These are phyloP conservation scores for Neurospora sp. DNA, from an alignment of 495 filamentous ascomycete genomes.

Conservation along the genomic window DNA sequence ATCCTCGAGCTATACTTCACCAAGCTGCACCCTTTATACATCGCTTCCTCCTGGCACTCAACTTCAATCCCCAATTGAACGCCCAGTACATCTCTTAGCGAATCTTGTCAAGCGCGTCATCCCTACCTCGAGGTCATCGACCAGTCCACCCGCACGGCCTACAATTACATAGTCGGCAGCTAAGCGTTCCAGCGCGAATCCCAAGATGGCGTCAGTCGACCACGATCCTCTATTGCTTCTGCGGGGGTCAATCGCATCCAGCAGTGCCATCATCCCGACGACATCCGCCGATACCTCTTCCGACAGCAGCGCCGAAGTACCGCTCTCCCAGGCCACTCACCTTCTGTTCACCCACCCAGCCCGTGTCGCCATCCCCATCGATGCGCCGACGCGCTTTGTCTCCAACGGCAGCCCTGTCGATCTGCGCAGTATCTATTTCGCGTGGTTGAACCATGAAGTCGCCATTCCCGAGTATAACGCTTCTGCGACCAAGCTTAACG, in stretches of 20 bases:
- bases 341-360: constrained; percentile 61
- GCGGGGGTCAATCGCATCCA: constrained; percentile 63
- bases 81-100: not conserved
- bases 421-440: constrained; percentile 88
- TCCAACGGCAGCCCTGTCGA: constrained; percentile 59
- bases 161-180: not conserved
- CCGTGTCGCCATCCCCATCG: constrained; percentile 60
- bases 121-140: not conserved
- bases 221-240: constrained; percentile 70
- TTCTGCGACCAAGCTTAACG: constrained; percentile 68
- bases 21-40: not conserved
- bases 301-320: constrained; percentile 27
- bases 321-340: constrained; percentile 67
- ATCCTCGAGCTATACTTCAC: not conserved
- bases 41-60: not conserved
- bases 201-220: constrained; percentile 28
- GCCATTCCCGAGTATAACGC: constrained; percentile 84
- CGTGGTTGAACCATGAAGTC: constrained; percentile 84
- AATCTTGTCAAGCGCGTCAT: not conserved
- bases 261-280: constrained; percentile 55
- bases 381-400: constrained; percentile 73
- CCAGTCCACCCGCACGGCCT: not conserved
- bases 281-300: constrained; percentile 47
- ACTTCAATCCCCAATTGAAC: not conserved
- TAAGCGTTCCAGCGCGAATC: not conserved